Base-by-base conservation (phyloP, 2,329 filamentous ascomycete genomes). In the Cryoendolithus antarcticus region DNA sequence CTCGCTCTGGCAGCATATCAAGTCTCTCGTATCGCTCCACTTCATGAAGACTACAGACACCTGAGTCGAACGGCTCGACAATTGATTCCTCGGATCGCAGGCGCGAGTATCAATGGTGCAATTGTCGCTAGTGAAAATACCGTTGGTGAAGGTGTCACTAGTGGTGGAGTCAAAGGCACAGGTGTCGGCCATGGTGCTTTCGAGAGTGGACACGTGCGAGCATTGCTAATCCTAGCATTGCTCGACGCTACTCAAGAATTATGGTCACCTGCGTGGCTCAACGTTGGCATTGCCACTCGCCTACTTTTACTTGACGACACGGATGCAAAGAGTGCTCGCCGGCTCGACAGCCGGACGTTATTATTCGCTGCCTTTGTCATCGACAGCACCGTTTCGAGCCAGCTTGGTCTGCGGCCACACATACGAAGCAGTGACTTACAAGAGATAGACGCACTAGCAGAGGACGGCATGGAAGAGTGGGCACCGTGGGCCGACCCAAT, bases 391-490 rank as follows among this genome's bases (percentile, higher is more conserved):
- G 54, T 77, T 9, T 70, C 72, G 6, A 55, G 71, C 11, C 63
- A 70, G 6, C 60, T 76, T 3, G 60, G 65, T n/a, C 64, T 64
- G 29, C 58, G 63, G 7, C 64, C 71, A 2, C 70, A 72, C 51
- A 62, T 79, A 5, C 61, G 60, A 40, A 53, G 59, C 7, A 62
- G 64, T 9, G 69, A 74, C 37, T 54, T 74, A 19, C 57, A 63
- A n/a, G 56, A 59, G 30, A 53, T 67, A 21, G 68, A 69, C 6
- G 57, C 61, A 3, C 61, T 81, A 2, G 66, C 74, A 19, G 77
- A 82, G 55, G 76, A 82, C 48, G 77, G 77, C 1, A 61, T 80
- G 12, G 81, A 85, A 51, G 80, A 85, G 60, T 85, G 80, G 80
- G 75, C 81, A 47, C 75, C 77, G 1, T 86, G 81, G 81, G 66